phyloP scores from a whole-genome alignment of 306 rosid species.

The Malus fusca region DNA sequence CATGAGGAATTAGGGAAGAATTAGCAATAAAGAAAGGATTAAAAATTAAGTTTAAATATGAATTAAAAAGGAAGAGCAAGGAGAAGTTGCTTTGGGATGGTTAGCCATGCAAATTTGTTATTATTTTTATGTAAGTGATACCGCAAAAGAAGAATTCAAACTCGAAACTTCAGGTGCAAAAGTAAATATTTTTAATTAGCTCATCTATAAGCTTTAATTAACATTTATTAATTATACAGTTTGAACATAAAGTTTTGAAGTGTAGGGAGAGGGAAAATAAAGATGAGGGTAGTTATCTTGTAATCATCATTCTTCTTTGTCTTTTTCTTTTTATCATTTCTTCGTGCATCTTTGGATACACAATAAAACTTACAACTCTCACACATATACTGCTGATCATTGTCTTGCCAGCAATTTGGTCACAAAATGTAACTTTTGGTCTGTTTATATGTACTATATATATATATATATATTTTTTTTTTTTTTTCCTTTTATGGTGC shows the following conservation, averaged over 20 bases:
- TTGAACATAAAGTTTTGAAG: not conserved
- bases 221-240: not conserved
- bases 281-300: not conserved
- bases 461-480: fast-evolving
- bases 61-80: not conserved
- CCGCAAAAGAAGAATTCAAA: no score
- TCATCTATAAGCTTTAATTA: no score
- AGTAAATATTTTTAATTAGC: no score
- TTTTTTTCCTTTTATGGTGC: no score
- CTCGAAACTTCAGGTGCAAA: no score
- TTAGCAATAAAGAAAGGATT: not conserved
- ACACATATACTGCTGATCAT: not conserved
- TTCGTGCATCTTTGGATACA: not conserved
- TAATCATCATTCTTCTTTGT: not conserved
- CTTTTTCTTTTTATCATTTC: not conserved
- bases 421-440: not conserved
- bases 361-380: not conserved
- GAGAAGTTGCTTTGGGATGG: not conserved
- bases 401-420: not conserved
- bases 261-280: slow-evolving; percentile 7
- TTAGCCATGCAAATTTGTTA: not conserved
- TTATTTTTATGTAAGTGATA: not conserved
- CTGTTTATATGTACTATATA: not conserved
- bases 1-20: not conserved
- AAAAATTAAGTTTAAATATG: not conserved